These are phyloP conservation scores for Ramalina intermedia DNA, from an alignment of 495 filamentous ascomycete species.

Conservation along the genomic window DNA sequence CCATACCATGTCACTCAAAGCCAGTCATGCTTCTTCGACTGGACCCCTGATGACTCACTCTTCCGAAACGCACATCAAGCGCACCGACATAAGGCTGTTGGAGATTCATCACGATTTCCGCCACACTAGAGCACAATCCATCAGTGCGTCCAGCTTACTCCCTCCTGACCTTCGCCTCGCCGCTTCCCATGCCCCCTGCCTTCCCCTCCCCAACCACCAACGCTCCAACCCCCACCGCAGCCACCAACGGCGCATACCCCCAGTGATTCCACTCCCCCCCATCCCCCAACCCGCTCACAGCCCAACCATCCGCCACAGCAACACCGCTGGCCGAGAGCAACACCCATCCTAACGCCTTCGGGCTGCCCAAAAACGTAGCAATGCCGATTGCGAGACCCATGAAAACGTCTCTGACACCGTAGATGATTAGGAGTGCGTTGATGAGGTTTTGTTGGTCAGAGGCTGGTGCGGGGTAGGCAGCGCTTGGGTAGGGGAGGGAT, in stretches of 20 bases:
- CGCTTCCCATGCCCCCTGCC: not conserved
- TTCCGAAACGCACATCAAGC: not conserved
- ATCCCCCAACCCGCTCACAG: constrained; percentile 23
- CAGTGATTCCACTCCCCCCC: constrained; percentile 40
- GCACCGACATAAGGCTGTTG: too few relatives aligned
- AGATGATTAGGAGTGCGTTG: constrained; percentile 30
- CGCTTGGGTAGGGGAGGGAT: not conserved
- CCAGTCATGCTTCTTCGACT: too few relatives aligned
- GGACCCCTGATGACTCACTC: too few relatives aligned
- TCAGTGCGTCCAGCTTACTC: too few relatives aligned
- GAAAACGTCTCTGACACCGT: constrained; percentile 39
- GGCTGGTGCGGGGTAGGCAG: constrained; percentile 16
- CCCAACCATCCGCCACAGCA: constrained; percentile 31
- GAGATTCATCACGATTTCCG: too few relatives aligned
- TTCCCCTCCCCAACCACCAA: constrained; percentile 15
- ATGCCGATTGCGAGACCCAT: constrained; percentile 34
- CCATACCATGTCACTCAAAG: too few relatives aligned
- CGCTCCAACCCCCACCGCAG: constrained; percentile 22
- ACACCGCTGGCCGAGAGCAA: constrained; percentile 28
- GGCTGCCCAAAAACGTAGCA: constrained; percentile 23
- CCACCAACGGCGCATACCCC: constrained; percentile 35
- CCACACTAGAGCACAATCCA: too few relatives aligned
- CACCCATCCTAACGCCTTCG: constrained; percentile 30
- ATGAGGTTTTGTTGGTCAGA: constrained; percentile 20
- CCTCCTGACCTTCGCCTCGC: not conserved